phyloP scores from a whole-genome alignment of 176 grass and related monocot species.

The Dactylis glomerata region DNA sequence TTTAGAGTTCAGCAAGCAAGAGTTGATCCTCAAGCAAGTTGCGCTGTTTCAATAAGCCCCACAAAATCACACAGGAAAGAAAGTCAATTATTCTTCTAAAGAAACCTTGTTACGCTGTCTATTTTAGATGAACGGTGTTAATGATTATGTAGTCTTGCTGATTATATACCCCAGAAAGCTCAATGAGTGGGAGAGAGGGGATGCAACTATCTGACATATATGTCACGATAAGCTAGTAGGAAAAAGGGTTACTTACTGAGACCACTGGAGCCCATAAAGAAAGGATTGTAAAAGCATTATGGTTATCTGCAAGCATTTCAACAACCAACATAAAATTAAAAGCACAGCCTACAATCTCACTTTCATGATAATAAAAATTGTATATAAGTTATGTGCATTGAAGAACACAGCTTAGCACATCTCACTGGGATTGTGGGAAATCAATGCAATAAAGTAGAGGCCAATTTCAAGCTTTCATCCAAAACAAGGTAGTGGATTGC shows the following conservation, averaged over 20 bases:
- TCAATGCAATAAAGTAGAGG: neutral
- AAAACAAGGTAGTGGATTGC: neutral
- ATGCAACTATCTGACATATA: neutral
- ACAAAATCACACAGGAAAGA: neutral
- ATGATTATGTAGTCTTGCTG: neutral
- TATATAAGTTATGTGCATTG: neutral
- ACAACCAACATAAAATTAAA: conserved; percentile 22
- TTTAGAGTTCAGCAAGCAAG: neutral
- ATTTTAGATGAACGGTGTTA: neutral
- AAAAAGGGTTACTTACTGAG: conserved; percentile 60
- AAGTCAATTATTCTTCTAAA: neutral
- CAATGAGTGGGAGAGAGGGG: neutral
- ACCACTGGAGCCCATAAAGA: conserved; percentile 83
- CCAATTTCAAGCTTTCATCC: neutral
- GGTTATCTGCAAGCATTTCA: conserved; percentile 68
- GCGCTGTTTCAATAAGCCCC: neutral
- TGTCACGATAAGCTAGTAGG: neutral
- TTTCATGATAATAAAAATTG: neutral
- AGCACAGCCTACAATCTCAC: neutral
- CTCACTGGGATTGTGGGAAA: neutral
- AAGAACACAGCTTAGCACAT: neutral
- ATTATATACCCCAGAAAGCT: neutral
- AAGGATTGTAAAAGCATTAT: conserved; percentile 88
- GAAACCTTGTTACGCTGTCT: neutral
- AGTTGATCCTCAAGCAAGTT: neutral